Evolutionary conservation across 2,329 filamentous ascomycete species (phyloP), one percentile per base, ranked within the genome.

Genomic region (Drechslerella dactyloides): DNA sequence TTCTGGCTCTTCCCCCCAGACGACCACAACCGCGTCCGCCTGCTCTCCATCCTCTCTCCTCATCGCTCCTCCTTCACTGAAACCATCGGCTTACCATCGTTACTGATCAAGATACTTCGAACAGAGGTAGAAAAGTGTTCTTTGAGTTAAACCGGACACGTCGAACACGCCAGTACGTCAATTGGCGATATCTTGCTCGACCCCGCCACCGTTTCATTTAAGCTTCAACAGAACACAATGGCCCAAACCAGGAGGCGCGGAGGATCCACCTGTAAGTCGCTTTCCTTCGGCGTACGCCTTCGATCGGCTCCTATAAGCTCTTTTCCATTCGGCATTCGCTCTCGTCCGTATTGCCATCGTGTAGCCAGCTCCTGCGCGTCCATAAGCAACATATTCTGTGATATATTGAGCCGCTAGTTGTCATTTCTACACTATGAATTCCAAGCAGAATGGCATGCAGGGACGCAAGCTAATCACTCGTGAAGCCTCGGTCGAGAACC

Each of bases 401-500:
- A 33, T 33, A 33, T 33, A 33, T 8, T 33, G 27, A 33, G 27
- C 27, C 3, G 27, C 27, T 3, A 33, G 27, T 8, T 33, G 4
- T 13, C 19, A 6, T 51, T 4, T 3, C 5, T 7, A 23, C 10
- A 53, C 23, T 10, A 53, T 53, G 50, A 30, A 15, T 53, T 23
- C 50, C 50, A 53, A 53, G 30, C 10, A 51, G 27, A 55, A 57
- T 52, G 55, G 50, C 8, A 21, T 52, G 23, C 42, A 65, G 17
- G 27, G 24, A 42, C 37, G 6, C 5, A 72, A 42, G 66, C 66
- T 70, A 59, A 70, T 44, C 35, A 58, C n/a, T 2, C 44, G 44
- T n/a, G 60, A 72, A 72, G 68, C 55, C 21, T 73, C 74, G 53
- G 75, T 77, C 30, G 48, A 74, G 59, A 69, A 56, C 48, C 57